Evolutionary conservation across 495 filamentous ascomycete genomes (phyloP), one percentile per base, ranked within the genome.

Genomic region (Lasiosphaeria ovina): DNA sequence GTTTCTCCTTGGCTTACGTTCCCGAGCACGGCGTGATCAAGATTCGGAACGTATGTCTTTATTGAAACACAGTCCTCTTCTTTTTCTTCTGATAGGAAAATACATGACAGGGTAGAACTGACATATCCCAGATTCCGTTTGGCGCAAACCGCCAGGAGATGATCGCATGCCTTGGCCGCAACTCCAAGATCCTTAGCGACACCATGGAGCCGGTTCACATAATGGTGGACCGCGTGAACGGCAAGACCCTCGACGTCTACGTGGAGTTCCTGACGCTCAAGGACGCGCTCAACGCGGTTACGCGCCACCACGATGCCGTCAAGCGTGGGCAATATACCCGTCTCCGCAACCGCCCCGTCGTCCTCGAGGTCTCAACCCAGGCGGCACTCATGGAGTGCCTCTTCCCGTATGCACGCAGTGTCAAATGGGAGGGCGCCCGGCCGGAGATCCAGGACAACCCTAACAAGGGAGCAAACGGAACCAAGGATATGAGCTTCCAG

Each of bases 211-310:
- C 88, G 0, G 74, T 93, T 9, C 90, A 94, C 64, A 91, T 94
- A 61, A 89, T 92, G 63, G 91, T 94, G 88, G 90, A 93, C 54
- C 86, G 89, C 7, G 76, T 83, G 0, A 89, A 87, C 1, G 82
- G 82, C 51, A 93, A 93, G 79, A 93, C 90, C 0, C 84, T 87
- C 72, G 88, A 92, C 54, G 87, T 82, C 59, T 94, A 77, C 62
- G 83, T 90, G 35, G 90, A 94, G 66, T 86, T 92, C 51, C 56
- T 74, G 35, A 81, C 76, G 6, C 58, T 74, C 0, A 60, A 73
- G 0, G 85, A 87, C 67, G 89, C 89, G 0, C 62, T 76, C 10
- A 73, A 73, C 9, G 76, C 82, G 0, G 76, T 85, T 5, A 75
- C 82, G 35, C 78, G 81, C 11, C 77, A 79, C 60, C 64, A 76